Percentiles rank a stretch among this genome's conserved stretches.
These are phyloP conservation scores for Peronospora destructor DNA, from an alignment of 352 stramenopile species.

Conservation along the genomic window DNA sequence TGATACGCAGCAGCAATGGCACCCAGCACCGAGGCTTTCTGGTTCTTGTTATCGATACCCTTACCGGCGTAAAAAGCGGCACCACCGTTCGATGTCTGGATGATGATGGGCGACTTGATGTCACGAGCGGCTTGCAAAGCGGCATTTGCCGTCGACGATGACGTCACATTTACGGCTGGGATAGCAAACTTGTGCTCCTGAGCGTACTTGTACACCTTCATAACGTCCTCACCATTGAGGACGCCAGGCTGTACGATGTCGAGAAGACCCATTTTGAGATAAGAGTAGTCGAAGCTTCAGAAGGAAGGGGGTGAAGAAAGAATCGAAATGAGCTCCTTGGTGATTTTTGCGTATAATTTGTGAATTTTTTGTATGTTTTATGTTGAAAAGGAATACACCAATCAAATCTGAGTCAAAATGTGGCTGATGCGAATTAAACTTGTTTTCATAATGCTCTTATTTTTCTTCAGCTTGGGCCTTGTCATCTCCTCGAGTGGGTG, in stretches of 20 bases:
- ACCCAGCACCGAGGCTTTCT: constrained; percentile 64
- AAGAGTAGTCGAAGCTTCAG: neutral
- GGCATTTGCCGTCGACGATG: constrained; percentile 93
- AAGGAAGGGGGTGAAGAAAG: neutral
- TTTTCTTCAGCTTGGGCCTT: too few relatives aligned
- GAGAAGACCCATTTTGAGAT: constrained; percentile 61
- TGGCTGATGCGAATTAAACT: too few relatives aligned
- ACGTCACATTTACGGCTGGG: constrained; percentile 96
- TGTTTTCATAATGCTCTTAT: too few relatives aligned
- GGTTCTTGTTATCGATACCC: constrained; percentile 92
- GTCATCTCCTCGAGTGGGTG: too few relatives aligned
- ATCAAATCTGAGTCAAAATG: too few relatives aligned
- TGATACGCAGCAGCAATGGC: constrained; percentile 91
- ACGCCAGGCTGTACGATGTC: constrained; percentile 82
- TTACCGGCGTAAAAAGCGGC: constrained; percentile 96
- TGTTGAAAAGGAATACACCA: too few relatives aligned
- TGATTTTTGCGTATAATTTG: too few relatives aligned
- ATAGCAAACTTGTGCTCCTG: constrained; percentile 95
- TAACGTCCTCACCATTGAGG: constrained; percentile 81
- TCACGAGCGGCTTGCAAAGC: constrained; percentile 94
- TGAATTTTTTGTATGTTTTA: too few relatives aligned
- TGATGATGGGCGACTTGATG: constrained; percentile 96
- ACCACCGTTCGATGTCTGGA: constrained; percentile 97
- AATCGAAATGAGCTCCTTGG: neutral
- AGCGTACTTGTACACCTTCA: constrained; percentile 90